phyloP scores from a whole-genome alignment of 2,329 filamentous ascomycete species.

The Neonectria faginata region DNA sequence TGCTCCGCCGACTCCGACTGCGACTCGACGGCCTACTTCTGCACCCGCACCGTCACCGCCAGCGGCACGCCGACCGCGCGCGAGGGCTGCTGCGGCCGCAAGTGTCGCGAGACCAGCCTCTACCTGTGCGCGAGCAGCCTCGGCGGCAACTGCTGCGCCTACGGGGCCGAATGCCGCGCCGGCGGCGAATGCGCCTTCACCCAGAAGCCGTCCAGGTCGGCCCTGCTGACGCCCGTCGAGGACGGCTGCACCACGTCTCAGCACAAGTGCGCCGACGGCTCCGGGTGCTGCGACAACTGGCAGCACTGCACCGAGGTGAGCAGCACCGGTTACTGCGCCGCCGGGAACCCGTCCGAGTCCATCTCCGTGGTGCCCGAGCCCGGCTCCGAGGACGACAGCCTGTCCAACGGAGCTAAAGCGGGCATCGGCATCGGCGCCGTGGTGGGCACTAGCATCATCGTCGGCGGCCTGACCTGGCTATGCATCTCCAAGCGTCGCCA shows the following conservation, averaged over 20 bases:
- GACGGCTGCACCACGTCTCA: conserved; percentile 60
- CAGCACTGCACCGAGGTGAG: conserved; percentile 56
- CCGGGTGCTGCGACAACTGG: conserved; percentile 62
- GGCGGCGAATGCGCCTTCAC: conserved; percentile 52
- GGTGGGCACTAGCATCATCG: conserved; percentile 55
- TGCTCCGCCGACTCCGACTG: conserved; percentile 55
- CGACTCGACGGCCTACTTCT: conserved; percentile 50
- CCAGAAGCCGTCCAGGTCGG: conserved; percentile 39
- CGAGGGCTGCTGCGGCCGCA: conserved; percentile 54
- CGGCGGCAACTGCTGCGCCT: conserved; percentile 64
- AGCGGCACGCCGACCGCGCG: conserved; percentile 45
- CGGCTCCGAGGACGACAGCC: conserved; percentile 33
- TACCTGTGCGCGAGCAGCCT: conserved; percentile 59
- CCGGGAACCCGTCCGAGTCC: conserved; percentile 49
- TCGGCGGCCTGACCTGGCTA: conserved; percentile 60
- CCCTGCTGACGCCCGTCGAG: conserved; percentile 51
- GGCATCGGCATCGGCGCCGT: conserved; percentile 68
- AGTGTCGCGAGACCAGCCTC: conserved; percentile 55
- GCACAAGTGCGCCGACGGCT: conserved; percentile 57
- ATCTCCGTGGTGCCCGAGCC: conserved; percentile 47
- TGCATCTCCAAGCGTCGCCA: conserved; percentile 57
- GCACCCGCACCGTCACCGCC: conserved; percentile 46
- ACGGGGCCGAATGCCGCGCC: conserved; percentile 56
- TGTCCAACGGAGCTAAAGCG: conserved; percentile 65
- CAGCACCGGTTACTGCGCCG: conserved; percentile 55